Evolutionary conservation across 139 green algal genomes (phyloP).

Genomic region (Coelastrella sp.): DNA sequence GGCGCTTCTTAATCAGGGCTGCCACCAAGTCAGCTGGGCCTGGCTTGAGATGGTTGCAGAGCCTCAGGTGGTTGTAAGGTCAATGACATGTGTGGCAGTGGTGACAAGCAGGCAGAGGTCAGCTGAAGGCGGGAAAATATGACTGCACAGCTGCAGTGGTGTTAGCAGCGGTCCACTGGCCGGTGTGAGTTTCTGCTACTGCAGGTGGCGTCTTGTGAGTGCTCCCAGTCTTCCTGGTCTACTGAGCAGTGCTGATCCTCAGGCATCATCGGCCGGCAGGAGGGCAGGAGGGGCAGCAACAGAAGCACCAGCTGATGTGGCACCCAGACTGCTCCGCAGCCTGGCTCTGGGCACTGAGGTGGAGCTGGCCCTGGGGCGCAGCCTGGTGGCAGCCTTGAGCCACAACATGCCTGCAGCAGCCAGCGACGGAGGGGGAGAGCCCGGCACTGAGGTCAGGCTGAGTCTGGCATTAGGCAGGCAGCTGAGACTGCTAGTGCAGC

Average conservation of each 20-base stretch:
- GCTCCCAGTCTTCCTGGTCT: conserved; percentile 86
- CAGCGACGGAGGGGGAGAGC: conserved; percentile 50
- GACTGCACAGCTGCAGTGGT: neutral
- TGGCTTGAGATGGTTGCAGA: too few relatives aligned
- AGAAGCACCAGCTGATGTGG: conserved; percentile 50
- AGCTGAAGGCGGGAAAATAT: too few relatives aligned
- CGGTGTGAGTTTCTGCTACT: neutral
- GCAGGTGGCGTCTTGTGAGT: conserved; percentile 90
- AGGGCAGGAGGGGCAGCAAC: conserved; percentile 46
- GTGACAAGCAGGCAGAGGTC: too few relatives aligned
- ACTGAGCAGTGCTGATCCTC: conserved; percentile 50
- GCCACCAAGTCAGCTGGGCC: too few relatives aligned
- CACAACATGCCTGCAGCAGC: conserved; percentile 77
- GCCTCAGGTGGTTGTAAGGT: too few relatives aligned
- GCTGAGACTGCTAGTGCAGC: conserved; percentile 88
- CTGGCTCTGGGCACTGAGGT: conserved; percentile 83
- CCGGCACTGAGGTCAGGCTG: conserved; percentile 84
- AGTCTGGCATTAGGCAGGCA: conserved; percentile 85
- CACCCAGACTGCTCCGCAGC: conserved; percentile 57
- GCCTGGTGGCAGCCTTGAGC: conserved; percentile 74
- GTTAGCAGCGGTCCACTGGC: neutral
- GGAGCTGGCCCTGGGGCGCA: conserved; percentile 87
- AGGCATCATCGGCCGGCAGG: conserved; percentile 70
- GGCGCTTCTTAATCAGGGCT: too few relatives aligned
- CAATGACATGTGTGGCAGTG: neutral